Conservation (phyloP, 1,284 basidiomycete genomes). For the Leccinum laetum region DNA sequence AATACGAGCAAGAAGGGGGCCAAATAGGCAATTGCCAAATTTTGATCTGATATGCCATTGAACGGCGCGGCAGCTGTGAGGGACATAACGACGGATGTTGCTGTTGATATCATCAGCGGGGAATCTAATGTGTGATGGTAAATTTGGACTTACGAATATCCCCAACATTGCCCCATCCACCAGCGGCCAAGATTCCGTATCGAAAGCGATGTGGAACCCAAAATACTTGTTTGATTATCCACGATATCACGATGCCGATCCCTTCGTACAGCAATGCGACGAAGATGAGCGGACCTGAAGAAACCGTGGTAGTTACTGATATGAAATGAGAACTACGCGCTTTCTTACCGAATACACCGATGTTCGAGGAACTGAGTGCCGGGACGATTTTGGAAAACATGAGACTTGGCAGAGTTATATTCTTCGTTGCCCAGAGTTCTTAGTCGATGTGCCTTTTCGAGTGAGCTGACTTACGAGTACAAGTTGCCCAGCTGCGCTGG, state of each 20-base stretch:
- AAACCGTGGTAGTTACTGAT: conserved; percentile 11
- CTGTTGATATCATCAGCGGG: conserved; percentile 31
- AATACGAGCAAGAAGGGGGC: conserved; percentile 41
- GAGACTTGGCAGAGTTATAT: conserved; percentile 67
- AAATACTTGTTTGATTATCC: conserved; percentile 62
- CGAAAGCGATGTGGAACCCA: conserved; percentile 81
- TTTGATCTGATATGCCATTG: conserved; percentile 47
- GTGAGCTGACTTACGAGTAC: conserved; percentile 41
- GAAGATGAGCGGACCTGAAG: conserved; percentile 52
- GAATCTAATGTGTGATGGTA: neutral
- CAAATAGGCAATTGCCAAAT: conserved; percentile 67
- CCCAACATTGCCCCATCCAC: conserved; percentile 64
- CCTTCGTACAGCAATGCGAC: conserved; percentile 53
- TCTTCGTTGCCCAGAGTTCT: conserved; percentile 37
- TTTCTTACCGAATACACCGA: conserved; percentile 55
- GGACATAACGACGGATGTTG: conserved; percentile 63
- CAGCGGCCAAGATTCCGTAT: conserved; percentile 64
- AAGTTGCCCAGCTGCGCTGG: conserved; percentile 59
- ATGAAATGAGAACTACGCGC: neutral
- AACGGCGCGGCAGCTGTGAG: conserved; percentile 55
- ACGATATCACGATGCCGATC: conserved; percentile 56
- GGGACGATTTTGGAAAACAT: conserved; percentile 81
- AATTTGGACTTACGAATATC: conserved; percentile 61
- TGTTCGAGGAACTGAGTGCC: conserved; percentile 67
- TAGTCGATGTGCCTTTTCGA: neutral